Evolutionary conservation across 139 green algal genomes (phyloP), one percentile per base, ranked within the genome.

Genomic region (Zygnema cylindricum): DNA sequence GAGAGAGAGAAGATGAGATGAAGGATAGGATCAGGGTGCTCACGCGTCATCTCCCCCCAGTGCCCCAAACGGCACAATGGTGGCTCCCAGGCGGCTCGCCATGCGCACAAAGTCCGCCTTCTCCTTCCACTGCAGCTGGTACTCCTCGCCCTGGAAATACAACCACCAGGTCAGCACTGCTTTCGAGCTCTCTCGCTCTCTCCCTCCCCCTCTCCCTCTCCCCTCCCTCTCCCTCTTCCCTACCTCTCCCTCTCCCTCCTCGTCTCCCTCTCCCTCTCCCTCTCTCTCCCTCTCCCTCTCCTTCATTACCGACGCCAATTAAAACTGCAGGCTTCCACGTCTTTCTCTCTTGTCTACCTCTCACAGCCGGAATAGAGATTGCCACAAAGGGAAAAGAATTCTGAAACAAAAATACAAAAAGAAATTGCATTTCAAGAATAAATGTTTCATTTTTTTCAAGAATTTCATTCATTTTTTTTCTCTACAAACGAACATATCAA

Each of bases 121-220:
- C 49, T 95, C 84, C 2, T 97, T 96, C 97, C 97, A 99, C 69
- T 98, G 94, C 0, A 99, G 92, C 87, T 96, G 85, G 94, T 99
- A 99, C 79, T 97, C 92, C 89, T 99, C 95, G 25, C 87, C 87
- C 82, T 88, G 23, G n/a, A n/a, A n/a, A n/a, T n/a, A n/a, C n/a
- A n/a, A n/a, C n/a, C n/a, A n/a, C n/a, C n/a, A n/a, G n/a, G n/a
- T n/a, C 57, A 73, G 57, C 57, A 39, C 30, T 30, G 57, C 30
- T 30, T n/a, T n/a, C n/a, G n/a, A n/a, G n/a, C n/a, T n/a, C n/a
- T n/a, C n/a, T n/a, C n/a, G n/a, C n/a, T n/a, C 30, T 30, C 30
- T 30, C 30, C 57, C 30, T 73, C 57, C 30, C 57, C 57, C 30
- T 39, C 30, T 30, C 57, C 30, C 57, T 39, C 30, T 73, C 57